A percentile compares a stretch with the other conserved stretches of the same genome.
Evolutionary conservation across 73 alveolate genomes (phyloP).

Genomic region (Paramecium tetraurelia): DNA sequence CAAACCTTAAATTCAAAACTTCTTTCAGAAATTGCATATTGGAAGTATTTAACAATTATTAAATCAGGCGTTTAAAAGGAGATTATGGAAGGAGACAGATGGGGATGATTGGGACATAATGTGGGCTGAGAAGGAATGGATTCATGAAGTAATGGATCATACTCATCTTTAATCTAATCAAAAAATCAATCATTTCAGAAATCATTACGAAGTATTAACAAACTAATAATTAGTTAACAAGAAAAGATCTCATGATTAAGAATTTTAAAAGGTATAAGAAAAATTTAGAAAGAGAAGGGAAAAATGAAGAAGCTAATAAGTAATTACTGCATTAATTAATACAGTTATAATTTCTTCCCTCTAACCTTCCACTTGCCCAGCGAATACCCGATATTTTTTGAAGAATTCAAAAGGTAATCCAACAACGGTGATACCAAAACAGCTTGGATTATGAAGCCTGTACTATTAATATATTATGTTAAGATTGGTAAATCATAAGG

Average conservation of each 20-base stretch:
- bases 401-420: constrained; percentile 95
- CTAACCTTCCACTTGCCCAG: constrained; percentile 97
- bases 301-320: constrained; percentile 89
- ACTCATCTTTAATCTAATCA: constrained; percentile 91
- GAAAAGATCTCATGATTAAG: constrained; percentile 98
- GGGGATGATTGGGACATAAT: constrained; percentile 97
- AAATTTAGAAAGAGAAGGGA: constrained; percentile 94
- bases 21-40: constrained; percentile 93
- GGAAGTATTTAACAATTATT: constrained; percentile 62
- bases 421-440: constrained; percentile 74
- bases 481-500: constrained; percentile 97
- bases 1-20: constrained; percentile 93
- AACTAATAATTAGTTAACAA: constrained; percentile 67
- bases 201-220: constrained; percentile 84
- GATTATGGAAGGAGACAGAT: constrained; percentile 95
- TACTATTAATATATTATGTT: not conserved
- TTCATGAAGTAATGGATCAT: constrained; percentile 93
- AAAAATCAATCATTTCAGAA: constrained; percentile 96
- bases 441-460: constrained; percentile 99
- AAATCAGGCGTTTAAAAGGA: constrained; percentile 75
- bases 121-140: constrained; percentile 98
- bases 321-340: constrained; percentile 37
- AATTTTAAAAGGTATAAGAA: constrained; percentile 94
- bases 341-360: constrained; percentile 90
- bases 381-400: constrained; percentile 99